A percentile compares a stretch with the other conserved stretches of the same genome.
These are phyloP conservation scores for Dunaliella sp. DNA, from an alignment of 139 green algal species.

Conservation along the genomic window DNA sequence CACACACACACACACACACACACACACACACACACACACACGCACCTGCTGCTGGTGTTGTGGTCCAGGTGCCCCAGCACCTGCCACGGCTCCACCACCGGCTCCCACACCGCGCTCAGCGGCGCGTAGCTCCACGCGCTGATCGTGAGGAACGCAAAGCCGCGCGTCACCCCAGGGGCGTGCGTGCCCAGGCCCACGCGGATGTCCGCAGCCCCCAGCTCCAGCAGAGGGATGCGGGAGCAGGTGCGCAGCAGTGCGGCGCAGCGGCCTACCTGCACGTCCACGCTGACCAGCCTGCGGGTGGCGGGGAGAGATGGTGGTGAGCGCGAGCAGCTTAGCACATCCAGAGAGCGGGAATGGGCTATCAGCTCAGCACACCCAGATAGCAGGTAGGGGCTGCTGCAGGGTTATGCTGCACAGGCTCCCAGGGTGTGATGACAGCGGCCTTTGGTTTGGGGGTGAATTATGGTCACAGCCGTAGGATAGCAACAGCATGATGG, in stretches of 20 bases:
- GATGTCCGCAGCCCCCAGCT: constrained; percentile 56
- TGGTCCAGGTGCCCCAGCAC: constrained; percentile 56
- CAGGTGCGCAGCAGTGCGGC: constrained; percentile 59
- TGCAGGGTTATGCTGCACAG: too few relatives aligned
- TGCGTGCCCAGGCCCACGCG: constrained; percentile 24
- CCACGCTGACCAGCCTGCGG: constrained; percentile 4
- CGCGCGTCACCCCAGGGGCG: constrained; percentile 28
- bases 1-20: neutral
- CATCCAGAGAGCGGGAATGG: too few relatives aligned
- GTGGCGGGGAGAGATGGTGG: too few relatives aligned
- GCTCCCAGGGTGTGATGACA: too few relatives aligned
- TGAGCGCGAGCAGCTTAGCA: too few relatives aligned
- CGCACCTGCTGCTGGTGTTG: constrained; percentile 21
- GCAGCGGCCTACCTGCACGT: constrained; percentile 37
- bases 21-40: neutral
- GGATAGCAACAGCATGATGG: too few relatives aligned
- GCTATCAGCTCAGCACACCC: too few relatives aligned
- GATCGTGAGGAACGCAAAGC: constrained; percentile 42
- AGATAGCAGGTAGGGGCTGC: too few relatives aligned
- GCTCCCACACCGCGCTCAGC: constrained; percentile 73
- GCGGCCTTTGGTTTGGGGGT: too few relatives aligned
- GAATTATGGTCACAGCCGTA: too few relatives aligned
- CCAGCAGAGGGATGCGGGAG: constrained; percentile 54
- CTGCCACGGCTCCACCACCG: constrained; percentile 82
- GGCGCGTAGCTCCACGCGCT: constrained; percentile 66